Evolutionary conservation across 768 basidiomycete genomes (phyloP), one percentile per base, ranked within the genome.

Genomic region (Leccinum aurantiacum): DNA sequence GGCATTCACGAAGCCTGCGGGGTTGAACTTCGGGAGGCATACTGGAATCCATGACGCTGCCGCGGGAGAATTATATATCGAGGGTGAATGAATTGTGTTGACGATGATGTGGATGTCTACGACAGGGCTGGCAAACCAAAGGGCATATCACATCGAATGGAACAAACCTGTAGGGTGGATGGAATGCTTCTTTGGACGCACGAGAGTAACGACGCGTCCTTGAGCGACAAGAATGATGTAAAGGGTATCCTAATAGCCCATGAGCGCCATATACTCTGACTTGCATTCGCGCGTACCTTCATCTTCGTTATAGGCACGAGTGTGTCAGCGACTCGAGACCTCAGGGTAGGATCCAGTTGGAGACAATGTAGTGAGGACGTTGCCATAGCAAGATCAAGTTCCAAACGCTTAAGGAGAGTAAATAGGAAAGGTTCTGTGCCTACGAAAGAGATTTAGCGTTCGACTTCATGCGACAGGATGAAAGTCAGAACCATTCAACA

Each of bases 31-130:
- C 0, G 97, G 96, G 3, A 99, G 82, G 71, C 97, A 98, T 51
- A 99, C 84, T 3, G 97, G 97, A 8, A 98, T 83, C 93, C 95
- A 99, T 6, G 90, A 89, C 14, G 95, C 90, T 7, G 93, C 80
- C 6, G 88, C 89, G 9, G 88, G 86, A 2, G 88, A 90, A 69
- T 87, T 90, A 60, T 80, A 78, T 63, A 90, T 85, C 1, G 93
- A 89, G 0, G 93, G 90, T 0, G 91, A 84, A 58, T 90, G 84
- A 8, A 98, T 84, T 3, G 95, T 96, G 70, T 96, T 98, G 56
- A 98, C 80, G 31, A 98, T 82, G 53, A 97, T 87, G 69, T 97
- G 95, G 19, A 99, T 85, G 69, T 98, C 97, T 67, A 47, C 27
- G 6, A 47, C 31, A 44, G 10, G 50, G 22, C n/a, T 46, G 3